Conservation (phyloP, 331 rosid species). For the Quercus tomentella region DNA sequence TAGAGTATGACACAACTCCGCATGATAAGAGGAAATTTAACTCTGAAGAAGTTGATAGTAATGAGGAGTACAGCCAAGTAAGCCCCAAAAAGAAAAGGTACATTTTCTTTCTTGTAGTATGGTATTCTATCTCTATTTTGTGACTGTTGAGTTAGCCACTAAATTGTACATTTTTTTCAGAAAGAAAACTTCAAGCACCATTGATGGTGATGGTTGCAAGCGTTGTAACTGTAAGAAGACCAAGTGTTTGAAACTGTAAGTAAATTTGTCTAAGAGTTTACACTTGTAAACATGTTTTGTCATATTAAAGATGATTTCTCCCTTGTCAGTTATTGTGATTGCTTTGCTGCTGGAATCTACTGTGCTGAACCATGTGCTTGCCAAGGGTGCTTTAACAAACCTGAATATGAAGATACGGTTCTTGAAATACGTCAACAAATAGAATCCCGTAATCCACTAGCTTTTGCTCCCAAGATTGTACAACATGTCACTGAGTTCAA, state of each 20-base stretch:
- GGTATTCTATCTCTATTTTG: neutral
- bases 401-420: slow-evolving; percentile 36
- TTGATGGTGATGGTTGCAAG: slow-evolving; percentile 38
- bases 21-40: slow-evolving; percentile 25
- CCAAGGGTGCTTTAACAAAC: slow-evolving; percentile 60
- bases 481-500: slow-evolving; percentile 24
- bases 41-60: slow-evolving; percentile 19
- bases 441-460: slow-evolving; percentile 55
- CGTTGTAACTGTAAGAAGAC: slow-evolving; percentile 67
- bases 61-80: slow-evolving; percentile 26
- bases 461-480: slow-evolving; percentile 67
- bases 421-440: slow-evolving; percentile 37
- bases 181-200: slow-evolving; percentile 31
- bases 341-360: slow-evolving; percentile 62
- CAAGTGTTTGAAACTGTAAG: slow-evolving; percentile 81
- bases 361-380: slow-evolving; percentile 59
- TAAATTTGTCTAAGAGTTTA: slow-evolving; percentile 4
- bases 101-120: slow-evolving; percentile 4
- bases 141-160: slow-evolving; percentile 5
- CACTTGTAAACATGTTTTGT: neutral
- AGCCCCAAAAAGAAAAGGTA: slow-evolving; percentile 54
- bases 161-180: slow-evolving; percentile 34
- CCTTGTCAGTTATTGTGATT: slow-evolving; percentile 61
- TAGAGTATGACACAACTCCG: slow-evolving; percentile 14
- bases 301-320: neutral